Base-by-base conservation (phyloP, 2,329 filamentous ascomycete genomes). In the Neospermospora avenae region DNA sequence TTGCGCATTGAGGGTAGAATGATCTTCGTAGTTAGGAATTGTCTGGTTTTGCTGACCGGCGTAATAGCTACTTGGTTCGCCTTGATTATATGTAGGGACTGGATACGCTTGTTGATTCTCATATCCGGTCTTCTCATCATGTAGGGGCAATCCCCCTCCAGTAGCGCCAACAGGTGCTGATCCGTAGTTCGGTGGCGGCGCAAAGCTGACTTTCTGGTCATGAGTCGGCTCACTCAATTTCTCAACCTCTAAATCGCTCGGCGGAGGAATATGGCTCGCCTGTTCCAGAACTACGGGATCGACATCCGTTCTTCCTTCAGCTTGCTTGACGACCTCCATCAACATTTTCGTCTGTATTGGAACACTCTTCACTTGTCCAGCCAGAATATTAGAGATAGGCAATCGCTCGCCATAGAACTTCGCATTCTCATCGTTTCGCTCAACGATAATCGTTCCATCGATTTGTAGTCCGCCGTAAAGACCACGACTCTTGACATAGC, bases 401-500 rank as follows among this genome's bases (percentile, higher is more conserved):
- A 88, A 77, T 34, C 78, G 77, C 69, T 88, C 80, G 13, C 87
- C 86, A 72, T 96, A 96, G 71, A 96, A 96, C 4, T 83, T 83
- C 45, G 90, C 87, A 70, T 96, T 96, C 71, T 93, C 92, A 57
- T 93, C 90, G 18, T 84, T 87, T 44, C 92, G 84, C 74, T 95
- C 90, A 18, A 93, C 87, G 55, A 96, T 81, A n/a, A 96, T 83
- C 0, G 91, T 96, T 24, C 92, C 92, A 70, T 96, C 91, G 41
- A 96, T 81, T 69, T 92, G 89, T 1, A 96, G 82, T 18, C 91
- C 91, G 1, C 90, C 91, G 70, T 95, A 96, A 66, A 96, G 84
- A 5, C 92, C 92, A 53, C 91, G 85, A 56, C 87, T 91, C 77
- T 96, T 96, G 76, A 96, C 85, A 72, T 96, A 96, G 41, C 85